Percentiles rank a stretch among this genome's conserved stretches.
phyloP scores from a whole-genome alignment of 2,329 filamentous ascomycete species.

The Rugonectria rugulosa region DNA sequence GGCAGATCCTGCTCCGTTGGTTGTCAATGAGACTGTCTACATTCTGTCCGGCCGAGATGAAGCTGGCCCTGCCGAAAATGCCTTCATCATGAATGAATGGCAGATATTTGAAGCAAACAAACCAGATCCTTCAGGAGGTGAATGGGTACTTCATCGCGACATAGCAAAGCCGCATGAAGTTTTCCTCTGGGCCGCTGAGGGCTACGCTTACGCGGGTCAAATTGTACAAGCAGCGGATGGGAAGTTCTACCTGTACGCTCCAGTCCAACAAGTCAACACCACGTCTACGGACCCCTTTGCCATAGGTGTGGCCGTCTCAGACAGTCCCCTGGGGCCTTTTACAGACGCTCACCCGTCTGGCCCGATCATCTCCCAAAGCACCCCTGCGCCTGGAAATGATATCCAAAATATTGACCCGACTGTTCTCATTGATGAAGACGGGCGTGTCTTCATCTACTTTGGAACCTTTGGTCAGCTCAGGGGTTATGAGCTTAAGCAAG shows the following conservation, averaged over 20 bases:
- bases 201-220: constrained; percentile 46
- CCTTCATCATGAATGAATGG: constrained; percentile 48
- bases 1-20: constrained; percentile 47
- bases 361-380: constrained; percentile 46
- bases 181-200: constrained; percentile 45
- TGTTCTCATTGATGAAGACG: constrained; percentile 46
- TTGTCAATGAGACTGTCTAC: constrained; percentile 46
- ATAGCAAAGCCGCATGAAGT: constrained; percentile 41
- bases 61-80: constrained; percentile 37
- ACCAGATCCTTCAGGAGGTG: constrained; percentile 39
- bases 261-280: constrained; percentile 40
- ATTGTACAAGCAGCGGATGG: constrained; percentile 44
- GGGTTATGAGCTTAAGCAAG: constrained; percentile 43
- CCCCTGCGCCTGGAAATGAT: constrained; percentile 39
- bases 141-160: constrained; percentile 44
- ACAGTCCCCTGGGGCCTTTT: constrained; percentile 45
- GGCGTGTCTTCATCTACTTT: constrained; percentile 47
- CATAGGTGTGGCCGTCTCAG: constrained; percentile 48
- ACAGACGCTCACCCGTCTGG: constrained; percentile 43
- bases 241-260: constrained; percentile 47
- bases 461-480: constrained; percentile 47
- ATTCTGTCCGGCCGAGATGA: constrained; percentile 47
- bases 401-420: constrained; percentile 52
- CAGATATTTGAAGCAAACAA: constrained; percentile 41
- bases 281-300: constrained; percentile 44